Evolutionary conservation across 768 basidiomycete genomes (phyloP), one percentile per base, ranked within the genome.

Genomic region (Lactarius tabidus): DNA sequence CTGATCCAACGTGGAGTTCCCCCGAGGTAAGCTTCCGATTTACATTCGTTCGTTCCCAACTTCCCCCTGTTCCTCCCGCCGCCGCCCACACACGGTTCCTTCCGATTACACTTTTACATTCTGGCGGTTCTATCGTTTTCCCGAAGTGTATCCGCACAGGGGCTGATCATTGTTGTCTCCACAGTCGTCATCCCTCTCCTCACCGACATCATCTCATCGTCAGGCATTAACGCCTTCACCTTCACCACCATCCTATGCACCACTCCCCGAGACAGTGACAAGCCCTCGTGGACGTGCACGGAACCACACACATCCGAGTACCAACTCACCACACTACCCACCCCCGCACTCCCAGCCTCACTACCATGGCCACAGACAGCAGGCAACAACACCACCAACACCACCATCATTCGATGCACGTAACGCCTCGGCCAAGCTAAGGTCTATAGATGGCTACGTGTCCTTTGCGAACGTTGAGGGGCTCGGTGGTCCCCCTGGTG

Each of bases 381-480:
- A 63, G 57, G 59, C 57, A 18, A 65, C 73, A 12, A 65, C 75
- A 29, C 73, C 70, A 17, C 75, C 76, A n/a, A 72, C 74, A 20
- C 60, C 71, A 26, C 59, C 74, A 6, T 68, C 77, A 4, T 90
- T 90, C 78, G 85, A 90, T 70, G 85, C 83, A 14, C 81, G 84
- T 45, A 81, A 79, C 26, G 88, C 88, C 7, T 81, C 81, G n/a
- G 82, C 80, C 36, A 80, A 82, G 62, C 83, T 86, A 67, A 79
- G 78, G 29, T 74, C 79, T 38, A 81, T 85, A 35, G 79, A 83
- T 18, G 88, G 88, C 1, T 89, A 89, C 67, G 85, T 89, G 39
- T 83, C 82, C n/a, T 89, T 89, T 62, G 80, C 85, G 45, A 82
- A 79, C 57, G 81, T 89, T 12, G 86, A 86, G 75, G 88, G 88